Evolutionary conservation across 805 yeast genomes (phyloP), one percentile per base, ranked within the genome.

Genomic region (Saturnispora serradocipensis): DNA sequence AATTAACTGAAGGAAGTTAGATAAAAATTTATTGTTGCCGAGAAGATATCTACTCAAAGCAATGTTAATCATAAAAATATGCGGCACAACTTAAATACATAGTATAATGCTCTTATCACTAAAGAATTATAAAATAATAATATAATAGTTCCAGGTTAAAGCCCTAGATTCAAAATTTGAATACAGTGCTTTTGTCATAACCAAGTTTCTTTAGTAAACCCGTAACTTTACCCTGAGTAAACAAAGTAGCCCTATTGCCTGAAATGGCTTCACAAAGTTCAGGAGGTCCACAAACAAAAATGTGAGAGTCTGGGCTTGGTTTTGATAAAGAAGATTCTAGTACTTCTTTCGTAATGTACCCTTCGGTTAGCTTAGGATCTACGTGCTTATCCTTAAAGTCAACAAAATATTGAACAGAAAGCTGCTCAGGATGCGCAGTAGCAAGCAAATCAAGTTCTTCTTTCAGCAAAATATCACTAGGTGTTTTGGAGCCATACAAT

Each of bases 221-320:
- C 27, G 83, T 74, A 53, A 93, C 78, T 71, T 86, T 96, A 71
- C 99, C 99, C 76, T 93, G 99, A 66, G 90, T 97, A 52, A 82
- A 62, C 60, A 96, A 95, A 48, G 93, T 81, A 45, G 71, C 75
- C 79, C 93, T 91, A 61, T 70, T 68, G 65, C 99, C 99, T 25
- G 96, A 87, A 59, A 89, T 64, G 53, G 96, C 89, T 51, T 84
- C 76, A 82, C 86, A 87, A 67, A 93, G 76, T 42, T 86, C 86
- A 63, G 96, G 95, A 54, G 99, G 99, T 52, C 99, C 99, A 71
- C 99, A 93, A 52, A 91, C 86, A 61, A 86, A 91, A 53, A 90
- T 78, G 65, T 84, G 85, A 61, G 78, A 73, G 53, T 80, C 85
- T 47, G 71, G 74, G 20, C 76, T 63, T 35, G 97, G 84, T 58